These are phyloP conservation scores for Plenodomus tracheiphilus DNA, from an alignment of 2,329 filamentous ascomycete genomes.

Conservation along the genomic window DNA sequence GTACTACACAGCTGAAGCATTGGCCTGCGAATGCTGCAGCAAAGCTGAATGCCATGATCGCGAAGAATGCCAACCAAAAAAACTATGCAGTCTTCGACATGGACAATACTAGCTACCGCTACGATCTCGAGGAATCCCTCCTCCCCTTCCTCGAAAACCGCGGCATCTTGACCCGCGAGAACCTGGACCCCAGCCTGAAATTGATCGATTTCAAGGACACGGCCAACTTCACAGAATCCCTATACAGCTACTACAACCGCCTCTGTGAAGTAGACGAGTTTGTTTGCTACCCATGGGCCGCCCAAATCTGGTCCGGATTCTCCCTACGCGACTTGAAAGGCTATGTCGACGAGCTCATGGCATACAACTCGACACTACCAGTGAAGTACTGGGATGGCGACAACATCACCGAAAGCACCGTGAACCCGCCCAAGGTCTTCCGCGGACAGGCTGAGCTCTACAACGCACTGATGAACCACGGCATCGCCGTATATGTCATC, in stretches of 20 bases:
- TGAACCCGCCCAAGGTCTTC: constrained; percentile 30
- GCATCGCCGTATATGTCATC: constrained; percentile 36
- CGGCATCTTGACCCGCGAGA: constrained; percentile 35
- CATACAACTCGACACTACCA: constrained; percentile 27
- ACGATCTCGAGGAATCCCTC: constrained; percentile 35
- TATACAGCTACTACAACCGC: constrained; percentile 38
- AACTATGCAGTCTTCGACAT: constrained; percentile 39
- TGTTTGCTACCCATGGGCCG: constrained; percentile 36
- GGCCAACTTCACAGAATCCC: constrained; percentile 33
- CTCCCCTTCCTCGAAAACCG: constrained; percentile 37
- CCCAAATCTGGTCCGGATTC: constrained; percentile 35
- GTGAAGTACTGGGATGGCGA: constrained; percentile 33
- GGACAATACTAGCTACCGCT: constrained; percentile 38
- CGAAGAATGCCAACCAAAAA: constrained; percentile 34
- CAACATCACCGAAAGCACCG: constrained; percentile 17
- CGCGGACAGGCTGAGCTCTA: constrained; percentile 32
- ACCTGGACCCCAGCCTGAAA: constrained; percentile 31
- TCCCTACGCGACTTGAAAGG: constrained; percentile 29
- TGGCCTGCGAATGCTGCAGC: constrained; percentile 33
- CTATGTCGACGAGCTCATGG: constrained; percentile 37
- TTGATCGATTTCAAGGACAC: constrained; percentile 39
- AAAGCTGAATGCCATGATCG: constrained; percentile 34
- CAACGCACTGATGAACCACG: constrained; percentile 34
- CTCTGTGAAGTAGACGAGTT: constrained; percentile 36
- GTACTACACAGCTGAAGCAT: constrained; percentile 20